Evolutionary conservation across 1,284 basidiomycete genomes (phyloP), one percentile per base, ranked within the genome.

Genomic region (Apiotrichum siamense): DNA sequence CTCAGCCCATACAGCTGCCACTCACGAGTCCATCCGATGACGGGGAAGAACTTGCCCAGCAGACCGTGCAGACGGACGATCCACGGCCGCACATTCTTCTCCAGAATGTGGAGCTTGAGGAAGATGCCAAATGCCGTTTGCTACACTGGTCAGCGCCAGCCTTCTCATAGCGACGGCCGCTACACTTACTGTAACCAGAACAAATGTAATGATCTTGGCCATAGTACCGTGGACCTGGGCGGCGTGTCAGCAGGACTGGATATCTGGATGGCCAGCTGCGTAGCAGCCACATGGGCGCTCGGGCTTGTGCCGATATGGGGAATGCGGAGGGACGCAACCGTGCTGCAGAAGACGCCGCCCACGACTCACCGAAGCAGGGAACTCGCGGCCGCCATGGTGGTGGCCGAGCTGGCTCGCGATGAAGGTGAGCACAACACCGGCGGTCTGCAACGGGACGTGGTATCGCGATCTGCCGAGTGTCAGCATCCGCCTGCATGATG

Each of bases 81-180:
- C 62, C 80, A 86, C 0, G 87, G 86, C 23, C 92, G 80, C 11
- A 92, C 65, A 1, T 80, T 80, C 56, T 79, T 77, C 73, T 97
- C 88, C 57, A 92, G 80, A 20, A 97, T 83, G 71, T 97, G 94
- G 4, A 94, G 76, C 74, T 94, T 97, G 57, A 97, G 83, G 73
- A 96, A 97, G 52, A 92, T 79, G 7, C 93, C 93, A 45, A 89
- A 77, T 17, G 69, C 65, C 9, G 86, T 77, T 73, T 97, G 93
- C 67, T 70, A 50, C 15, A 15, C 36, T 11, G 36, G 25, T 11
- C 21, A 27, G 31, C 20, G 12, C 15, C 23, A 12, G 32, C 3
- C n/a, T 15, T 15, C n/a, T 2, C 21, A 12, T 4, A 1, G 3
- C 25, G 25, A 1, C 4, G 41, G 7, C 11, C 21, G 24, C 9